These are phyloP conservation scores for Crotalaria pallida DNA, from an alignment of 306 rosid species.

Conservation along the genomic window DNA sequence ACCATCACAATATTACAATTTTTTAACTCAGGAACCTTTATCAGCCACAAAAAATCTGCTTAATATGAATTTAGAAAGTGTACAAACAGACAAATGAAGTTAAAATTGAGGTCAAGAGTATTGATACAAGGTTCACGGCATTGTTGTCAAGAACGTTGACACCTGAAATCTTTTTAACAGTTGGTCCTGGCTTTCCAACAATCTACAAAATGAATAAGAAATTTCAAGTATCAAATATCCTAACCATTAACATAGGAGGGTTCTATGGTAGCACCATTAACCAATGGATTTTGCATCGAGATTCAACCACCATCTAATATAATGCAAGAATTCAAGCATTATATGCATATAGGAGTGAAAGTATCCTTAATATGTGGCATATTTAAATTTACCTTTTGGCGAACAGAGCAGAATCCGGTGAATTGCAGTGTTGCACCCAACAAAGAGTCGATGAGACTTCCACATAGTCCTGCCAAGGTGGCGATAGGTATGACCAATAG, in stretches of 20 bases:
- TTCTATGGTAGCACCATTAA: background rate
- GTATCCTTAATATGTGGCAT: background rate
- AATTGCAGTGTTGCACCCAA: constrained; percentile 91
- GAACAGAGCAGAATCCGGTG: constrained; percentile 84
- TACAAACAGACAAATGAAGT: constrained; percentile 54
- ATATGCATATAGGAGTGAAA: constrained; percentile 1
- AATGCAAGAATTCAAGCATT: background rate
- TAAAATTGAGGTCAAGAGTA: constrained; percentile 61
- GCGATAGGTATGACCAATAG: constrained; percentile 73
- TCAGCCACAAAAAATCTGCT: background rate
- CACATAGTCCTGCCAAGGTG: constrained; percentile 59
- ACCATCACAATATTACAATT: constrained; percentile 3
- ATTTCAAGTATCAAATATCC: constrained; percentile 5
- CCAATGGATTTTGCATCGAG: background rate
- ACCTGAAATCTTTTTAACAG: constrained; percentile 74
- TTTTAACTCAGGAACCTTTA: constrained; percentile 1
- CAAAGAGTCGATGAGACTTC: constrained; percentile 88
- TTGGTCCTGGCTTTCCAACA: constrained; percentile 90
- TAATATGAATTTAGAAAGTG: constrained; percentile 38
- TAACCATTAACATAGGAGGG: background rate
- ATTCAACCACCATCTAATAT: background rate
- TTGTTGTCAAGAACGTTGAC: constrained; percentile 75
- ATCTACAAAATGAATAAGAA: constrained; percentile 41
- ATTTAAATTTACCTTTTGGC: constrained; percentile 56
- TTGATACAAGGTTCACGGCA: constrained; percentile 70